Conservation (phyloP, 1,284 basidiomycete species). For the Heterobasidion occidentale region DNA sequence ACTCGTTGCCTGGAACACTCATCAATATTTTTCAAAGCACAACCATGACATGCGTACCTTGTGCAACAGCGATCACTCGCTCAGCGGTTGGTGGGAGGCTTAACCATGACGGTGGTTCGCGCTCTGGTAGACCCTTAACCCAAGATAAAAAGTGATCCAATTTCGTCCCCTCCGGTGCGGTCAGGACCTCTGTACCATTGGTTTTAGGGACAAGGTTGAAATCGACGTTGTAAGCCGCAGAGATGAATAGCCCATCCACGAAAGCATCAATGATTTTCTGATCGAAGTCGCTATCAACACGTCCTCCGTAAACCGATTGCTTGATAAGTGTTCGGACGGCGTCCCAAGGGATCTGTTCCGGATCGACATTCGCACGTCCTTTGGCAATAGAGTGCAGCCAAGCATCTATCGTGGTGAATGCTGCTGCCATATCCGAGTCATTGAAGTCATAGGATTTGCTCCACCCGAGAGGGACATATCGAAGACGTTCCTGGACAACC, state of each 20-base stretch:
- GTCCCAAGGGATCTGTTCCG: constrained; percentile 86
- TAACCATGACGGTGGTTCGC: constrained; percentile 89
- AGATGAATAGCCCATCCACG: constrained; percentile 83
- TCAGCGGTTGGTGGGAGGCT: constrained; percentile 88
- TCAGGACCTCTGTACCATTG: constrained; percentile 50
- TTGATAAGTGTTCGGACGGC: constrained; percentile 87
- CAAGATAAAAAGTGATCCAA: constrained; percentile 85
- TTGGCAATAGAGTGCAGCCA: constrained; percentile 81
- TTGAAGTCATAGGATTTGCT: constrained; percentile 96
- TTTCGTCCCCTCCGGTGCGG: constrained; percentile 85
- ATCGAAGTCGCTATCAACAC: constrained; percentile 91
- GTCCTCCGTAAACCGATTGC: constrained; percentile 91
- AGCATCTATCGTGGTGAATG: constrained; percentile 83
- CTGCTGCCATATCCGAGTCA: constrained; percentile 93
- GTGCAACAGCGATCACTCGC: constrained; percentile 81
- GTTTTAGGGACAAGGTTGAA: constrained; percentile 78
- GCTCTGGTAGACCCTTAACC: constrained; percentile 82
- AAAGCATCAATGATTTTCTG: constrained; percentile 88
- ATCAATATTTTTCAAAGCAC: constrained; percentile 6
- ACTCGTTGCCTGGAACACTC: constrained; percentile 58
- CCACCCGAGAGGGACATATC: constrained; percentile 94
- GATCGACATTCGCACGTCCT: constrained; percentile 86
- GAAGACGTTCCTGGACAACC: constrained; percentile 89
- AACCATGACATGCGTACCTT: constrained; percentile 47
- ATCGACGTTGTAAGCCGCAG: constrained; percentile 84